phyloP scores from a whole-genome alignment of 352 stramenopile genomes.

The Globisporangium takayamanum region DNA sequence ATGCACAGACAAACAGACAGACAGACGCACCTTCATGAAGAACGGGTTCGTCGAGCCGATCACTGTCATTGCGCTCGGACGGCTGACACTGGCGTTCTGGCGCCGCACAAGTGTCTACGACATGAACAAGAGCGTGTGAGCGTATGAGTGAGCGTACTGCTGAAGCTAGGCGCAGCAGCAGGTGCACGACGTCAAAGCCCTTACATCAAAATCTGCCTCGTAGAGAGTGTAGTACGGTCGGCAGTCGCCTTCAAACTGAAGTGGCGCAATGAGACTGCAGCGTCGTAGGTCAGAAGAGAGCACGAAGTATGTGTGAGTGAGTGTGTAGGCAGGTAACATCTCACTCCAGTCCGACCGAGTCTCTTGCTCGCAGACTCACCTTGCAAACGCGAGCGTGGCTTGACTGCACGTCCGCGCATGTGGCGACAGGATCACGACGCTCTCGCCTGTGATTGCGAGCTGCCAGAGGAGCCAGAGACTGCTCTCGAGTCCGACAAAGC shows the following conservation, averaged over 20 bases:
- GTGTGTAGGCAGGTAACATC: background rate
- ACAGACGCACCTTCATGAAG: slow-evolving; percentile 66
- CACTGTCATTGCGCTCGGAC: slow-evolving; percentile 41
- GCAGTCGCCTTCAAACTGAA: slow-evolving; percentile 76
- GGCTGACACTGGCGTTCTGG: slow-evolving; percentile 50
- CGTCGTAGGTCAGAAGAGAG: too few relatives aligned
- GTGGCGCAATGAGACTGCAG: slow-evolving; percentile 66
- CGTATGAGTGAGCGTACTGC: background rate
- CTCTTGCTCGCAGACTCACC: slow-evolving; percentile 21
- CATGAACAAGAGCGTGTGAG: background rate
- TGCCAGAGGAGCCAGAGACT: slow-evolving; percentile 83
- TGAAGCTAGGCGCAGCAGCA: too few relatives aligned
- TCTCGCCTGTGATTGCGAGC: slow-evolving; percentile 78
- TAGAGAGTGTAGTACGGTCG: slow-evolving; percentile 85
- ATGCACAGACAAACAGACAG: slow-evolving; percentile 12
- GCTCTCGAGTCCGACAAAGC: slow-evolving; percentile 67
- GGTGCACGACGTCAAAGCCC: background rate
- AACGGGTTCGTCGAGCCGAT: slow-evolving; percentile 85
- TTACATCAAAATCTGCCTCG: slow-evolving; percentile 77
- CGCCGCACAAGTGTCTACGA: slow-evolving; percentile 38
- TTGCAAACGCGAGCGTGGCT: slow-evolving; percentile 72
- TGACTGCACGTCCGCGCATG: slow-evolving; percentile 77
- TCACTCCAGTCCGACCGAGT: background rate
- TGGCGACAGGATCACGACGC: slow-evolving; percentile 70
- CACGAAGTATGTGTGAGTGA: background rate